Evolutionary conservation across 164 flowering plant species (phyloP).

Genomic region (Stephania cephalantha): DNA sequence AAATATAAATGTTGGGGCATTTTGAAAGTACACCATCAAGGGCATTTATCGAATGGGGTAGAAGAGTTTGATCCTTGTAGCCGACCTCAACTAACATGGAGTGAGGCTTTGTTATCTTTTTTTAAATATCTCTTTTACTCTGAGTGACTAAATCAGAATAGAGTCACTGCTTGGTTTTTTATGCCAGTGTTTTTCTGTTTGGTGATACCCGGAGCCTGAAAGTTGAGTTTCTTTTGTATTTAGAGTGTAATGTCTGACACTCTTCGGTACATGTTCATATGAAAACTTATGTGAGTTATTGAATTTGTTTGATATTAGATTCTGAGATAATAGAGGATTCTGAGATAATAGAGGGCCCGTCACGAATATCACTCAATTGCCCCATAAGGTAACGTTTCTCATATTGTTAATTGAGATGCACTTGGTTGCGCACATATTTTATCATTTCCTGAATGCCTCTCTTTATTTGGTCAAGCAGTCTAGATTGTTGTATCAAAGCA

Average conservation of each 20-base stretch:
- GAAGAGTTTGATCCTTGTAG: too few relatives aligned
- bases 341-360: conserved; percentile 80
- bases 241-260: too few relatives aligned
- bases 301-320: conserved; percentile 33
- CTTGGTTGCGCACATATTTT: not conserved
- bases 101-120: not conserved
- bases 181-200: not conserved
- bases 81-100: not conserved
- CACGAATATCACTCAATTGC: conserved; percentile 80
- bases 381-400: conserved; percentile 72
- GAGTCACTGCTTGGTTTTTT: not conserved
- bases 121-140: not conserved
- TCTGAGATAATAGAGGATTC: conserved; percentile 74
- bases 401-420: not conserved
- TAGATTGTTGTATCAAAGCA: not conserved
- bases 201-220: not conserved
- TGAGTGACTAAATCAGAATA: not conserved
- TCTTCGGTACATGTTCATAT: not conserved
- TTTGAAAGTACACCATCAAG: too few relatives aligned
- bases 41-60: too few relatives aligned
- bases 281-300: not conserved
- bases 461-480: not conserved
- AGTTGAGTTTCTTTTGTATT: not conserved
- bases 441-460: not conserved
- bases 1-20: too few relatives aligned